Conservation (phyloP, 805 yeast genomes). For the Torulaspora quercuum region DNA sequence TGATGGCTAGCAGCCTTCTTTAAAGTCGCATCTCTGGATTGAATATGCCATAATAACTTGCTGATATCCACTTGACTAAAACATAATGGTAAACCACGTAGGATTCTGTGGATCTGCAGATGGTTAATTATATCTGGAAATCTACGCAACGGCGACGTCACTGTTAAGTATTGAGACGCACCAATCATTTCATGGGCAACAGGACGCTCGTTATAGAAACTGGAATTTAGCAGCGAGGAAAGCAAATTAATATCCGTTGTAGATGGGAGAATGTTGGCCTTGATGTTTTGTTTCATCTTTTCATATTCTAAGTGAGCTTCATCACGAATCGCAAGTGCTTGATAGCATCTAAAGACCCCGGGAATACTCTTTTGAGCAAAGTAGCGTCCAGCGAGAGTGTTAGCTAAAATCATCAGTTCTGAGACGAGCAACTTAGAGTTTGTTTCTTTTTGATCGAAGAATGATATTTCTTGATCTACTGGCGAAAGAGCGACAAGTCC, state of each 20-base stretch:
- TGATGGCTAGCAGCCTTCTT: slow-evolving; percentile 32
- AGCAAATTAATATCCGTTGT: slow-evolving; percentile 44
- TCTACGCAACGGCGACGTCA: slow-evolving; percentile 87
- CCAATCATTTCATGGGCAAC: slow-evolving; percentile 61
- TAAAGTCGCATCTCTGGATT: slow-evolving; percentile 42
- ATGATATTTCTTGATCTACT: slow-evolving; percentile 18
- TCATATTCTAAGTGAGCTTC: slow-evolving; percentile 27
- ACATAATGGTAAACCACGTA: slow-evolving; percentile 31
- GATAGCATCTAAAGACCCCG: slow-evolving; percentile 44
- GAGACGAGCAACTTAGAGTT: slow-evolving; percentile 66
- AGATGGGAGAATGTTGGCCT: slow-evolving; percentile 27
- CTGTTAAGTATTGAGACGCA: slow-evolving; percentile 58
- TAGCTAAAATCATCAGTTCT: slow-evolving; percentile 80
- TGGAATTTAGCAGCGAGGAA: slow-evolving; percentile 48
- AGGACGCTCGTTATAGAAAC: slow-evolving; percentile 48
- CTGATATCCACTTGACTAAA: slow-evolving; percentile 38
- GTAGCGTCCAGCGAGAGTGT: slow-evolving; percentile 53
- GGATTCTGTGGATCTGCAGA: slow-evolving; percentile 58
- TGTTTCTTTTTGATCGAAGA: slow-evolving; percentile 33
- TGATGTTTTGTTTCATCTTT: slow-evolving; percentile 24
- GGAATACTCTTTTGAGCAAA: slow-evolving; percentile 46
- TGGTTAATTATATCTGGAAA: slow-evolving; percentile 78
- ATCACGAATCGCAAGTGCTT: slow-evolving; percentile 30
- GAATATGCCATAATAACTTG: slow-evolving; percentile 43
- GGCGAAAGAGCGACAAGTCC: slow-evolving; percentile 24